Percentiles rank a stretch among this genome's conserved stretches.
Conservation (phyloP, 768 basidiomycete genomes). For the Antrodiella citrinella region DNA sequence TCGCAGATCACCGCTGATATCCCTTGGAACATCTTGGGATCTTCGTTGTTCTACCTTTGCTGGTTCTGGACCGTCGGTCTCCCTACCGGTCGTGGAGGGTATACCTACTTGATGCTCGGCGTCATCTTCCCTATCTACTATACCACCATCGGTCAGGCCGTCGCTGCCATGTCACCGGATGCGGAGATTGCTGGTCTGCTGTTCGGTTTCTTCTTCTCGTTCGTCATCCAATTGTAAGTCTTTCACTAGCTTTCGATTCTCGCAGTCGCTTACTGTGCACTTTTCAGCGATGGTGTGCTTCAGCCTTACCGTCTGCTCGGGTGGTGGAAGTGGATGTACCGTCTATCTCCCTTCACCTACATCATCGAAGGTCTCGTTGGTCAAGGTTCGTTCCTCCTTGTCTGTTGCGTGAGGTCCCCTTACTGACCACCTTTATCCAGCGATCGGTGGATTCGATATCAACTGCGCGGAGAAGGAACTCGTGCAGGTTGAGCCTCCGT, state of each 20-base stretch:
- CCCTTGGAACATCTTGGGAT: constrained; percentile 54
- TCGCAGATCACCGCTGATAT: constrained; percentile 49
- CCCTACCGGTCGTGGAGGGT: constrained; percentile 44
- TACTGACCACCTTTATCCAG: constrained; percentile 15
- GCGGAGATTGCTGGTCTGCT: constrained; percentile 52
- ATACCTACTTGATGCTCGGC: constrained; percentile 46
- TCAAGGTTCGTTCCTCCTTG: constrained; percentile 15
- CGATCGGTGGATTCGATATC: constrained; percentile 33
- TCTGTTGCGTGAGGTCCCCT: background rate
- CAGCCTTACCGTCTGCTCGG: constrained; percentile 55
- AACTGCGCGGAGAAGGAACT: constrained; percentile 47
- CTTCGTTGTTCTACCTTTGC: constrained; percentile 50
- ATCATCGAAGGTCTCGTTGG: constrained; percentile 40
- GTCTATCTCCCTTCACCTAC: constrained; percentile 45
- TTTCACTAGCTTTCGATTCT: background rate
- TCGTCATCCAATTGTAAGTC: constrained; percentile 55
- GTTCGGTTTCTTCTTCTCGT: constrained; percentile 52
- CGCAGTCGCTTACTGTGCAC: background rate
- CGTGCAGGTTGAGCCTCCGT: constrained; percentile 43
- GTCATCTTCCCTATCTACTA: constrained; percentile 54
- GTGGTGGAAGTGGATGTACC: constrained; percentile 73
- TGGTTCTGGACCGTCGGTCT: constrained; percentile 72
- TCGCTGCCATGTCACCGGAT: constrained; percentile 53
- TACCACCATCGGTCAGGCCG: constrained; percentile 51
- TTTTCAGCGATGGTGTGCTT: constrained; percentile 49